phyloP scores from a whole-genome alignment of 352 stramenopile species.

The Phytophthora brassicae region DNA sequence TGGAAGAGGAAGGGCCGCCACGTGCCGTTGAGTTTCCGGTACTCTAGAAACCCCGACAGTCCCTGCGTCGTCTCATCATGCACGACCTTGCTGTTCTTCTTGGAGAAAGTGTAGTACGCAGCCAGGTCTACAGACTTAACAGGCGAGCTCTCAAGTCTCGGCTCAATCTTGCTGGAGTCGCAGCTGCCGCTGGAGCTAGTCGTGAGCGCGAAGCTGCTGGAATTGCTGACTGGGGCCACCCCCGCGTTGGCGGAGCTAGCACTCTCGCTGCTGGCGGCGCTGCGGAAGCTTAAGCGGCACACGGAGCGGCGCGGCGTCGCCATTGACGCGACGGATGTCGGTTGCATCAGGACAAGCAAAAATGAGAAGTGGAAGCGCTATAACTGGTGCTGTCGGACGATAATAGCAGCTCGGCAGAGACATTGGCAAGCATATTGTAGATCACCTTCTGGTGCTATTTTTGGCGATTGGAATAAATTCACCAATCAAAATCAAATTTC shows the following conservation, averaged over 20 bases:
- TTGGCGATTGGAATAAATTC: no score
- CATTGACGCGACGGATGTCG: conserved; percentile 10
- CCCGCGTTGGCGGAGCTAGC: conserved; percentile 15
- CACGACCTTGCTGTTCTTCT: conserved; percentile 43
- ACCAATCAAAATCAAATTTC: no score
- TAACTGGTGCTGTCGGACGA: conserved; percentile 19
- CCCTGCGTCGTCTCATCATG: conserved; percentile 46
- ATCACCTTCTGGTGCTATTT: no score
- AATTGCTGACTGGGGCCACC: conserved; percentile 31
- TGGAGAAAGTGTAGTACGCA: conserved; percentile 70
- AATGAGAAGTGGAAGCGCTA: conserved; percentile 18
- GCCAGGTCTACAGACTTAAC: conserved; percentile 53
- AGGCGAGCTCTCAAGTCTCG: conserved; percentile 12
- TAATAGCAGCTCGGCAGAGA: conserved; percentile 24
- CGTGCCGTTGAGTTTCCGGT: no score
- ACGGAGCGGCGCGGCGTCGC: conserved; percentile 5
- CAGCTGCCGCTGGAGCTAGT: conserved; percentile 19
- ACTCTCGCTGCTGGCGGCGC: conserved; percentile 27
- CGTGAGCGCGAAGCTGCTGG: conserved; percentile 23
- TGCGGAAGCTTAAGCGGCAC: conserved; percentile 20
- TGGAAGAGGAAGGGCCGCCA: no score
- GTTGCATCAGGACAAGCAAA: conserved; percentile 22
- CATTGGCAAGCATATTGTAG: no score
- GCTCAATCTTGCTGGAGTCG: conserved; percentile 8
- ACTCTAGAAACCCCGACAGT: conserved; percentile 68